phyloP scores from a whole-genome alignment of 495 filamentous ascomycete genomes.

The Aspergillus sclerotiicarbonarius region DNA sequence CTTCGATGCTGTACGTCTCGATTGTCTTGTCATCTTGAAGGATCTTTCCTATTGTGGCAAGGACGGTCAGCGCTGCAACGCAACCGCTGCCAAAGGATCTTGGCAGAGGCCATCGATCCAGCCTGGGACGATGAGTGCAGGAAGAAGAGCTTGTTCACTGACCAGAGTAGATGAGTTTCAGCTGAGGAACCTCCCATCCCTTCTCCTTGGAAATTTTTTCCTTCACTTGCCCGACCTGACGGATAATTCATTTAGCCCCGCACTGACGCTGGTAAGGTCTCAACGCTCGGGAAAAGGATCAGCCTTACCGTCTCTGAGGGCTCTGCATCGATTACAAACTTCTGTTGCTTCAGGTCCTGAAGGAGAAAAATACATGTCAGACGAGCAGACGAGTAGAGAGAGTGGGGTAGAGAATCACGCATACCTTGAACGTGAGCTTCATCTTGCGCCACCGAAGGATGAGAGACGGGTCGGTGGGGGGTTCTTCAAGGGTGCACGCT shows the following conservation, averaged over 20 bases:
- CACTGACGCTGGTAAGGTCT: conserved; percentile 16
- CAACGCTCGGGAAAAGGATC: conserved; percentile 7
- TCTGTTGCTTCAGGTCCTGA: conserved; percentile 96
- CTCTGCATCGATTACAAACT: conserved; percentile 92
- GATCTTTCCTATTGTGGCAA: conserved; percentile 73
- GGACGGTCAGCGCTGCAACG: conserved; percentile 8
- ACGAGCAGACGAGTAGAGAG: conserved; percentile 1
- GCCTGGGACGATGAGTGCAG: background rate
- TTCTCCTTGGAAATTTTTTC: conserved; percentile 84
- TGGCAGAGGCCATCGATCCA: background rate
- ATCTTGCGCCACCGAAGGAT: conserved; percentile 51
- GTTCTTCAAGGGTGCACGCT: background rate
- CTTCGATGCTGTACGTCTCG: conserved; percentile 94
- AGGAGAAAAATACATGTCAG: conserved; percentile 18
- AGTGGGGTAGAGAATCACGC: conserved; percentile 25
- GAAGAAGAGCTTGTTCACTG: conserved; percentile 30
- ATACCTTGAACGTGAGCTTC: conserved; percentile 84
- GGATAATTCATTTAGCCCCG: conserved; percentile 35
- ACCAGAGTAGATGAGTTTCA: conserved; percentile 99
- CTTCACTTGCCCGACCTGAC: conserved; percentile 83
- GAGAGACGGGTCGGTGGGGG: conserved; percentile 14
- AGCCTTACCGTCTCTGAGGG: conserved; percentile 82
- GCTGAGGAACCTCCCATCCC: conserved; percentile 80
- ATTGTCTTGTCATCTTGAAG: conserved; percentile 95
- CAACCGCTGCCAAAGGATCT: background rate